Percentiles rank a stretch among this genome's conserved stretches.
Evolutionary conservation across 768 basidiomycete species (phyloP).

Genomic region (Boletus rufocinnamomeus): DNA sequence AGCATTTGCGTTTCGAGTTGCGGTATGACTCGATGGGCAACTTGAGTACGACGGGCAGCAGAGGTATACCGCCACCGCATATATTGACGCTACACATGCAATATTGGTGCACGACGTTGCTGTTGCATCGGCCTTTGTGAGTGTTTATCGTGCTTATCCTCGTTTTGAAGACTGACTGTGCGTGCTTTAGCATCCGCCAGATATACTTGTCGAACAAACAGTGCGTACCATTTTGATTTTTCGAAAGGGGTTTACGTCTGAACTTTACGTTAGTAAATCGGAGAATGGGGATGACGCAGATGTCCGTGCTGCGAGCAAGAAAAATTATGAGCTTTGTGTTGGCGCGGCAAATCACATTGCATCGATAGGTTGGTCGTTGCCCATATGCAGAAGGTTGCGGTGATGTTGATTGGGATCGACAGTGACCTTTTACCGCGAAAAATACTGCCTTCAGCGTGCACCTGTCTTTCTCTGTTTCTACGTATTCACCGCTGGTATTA

Average conservation of each 20-base stretch:
- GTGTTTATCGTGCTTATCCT: conserved; percentile 27
- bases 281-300: conserved; percentile 54
- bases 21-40: conserved; percentile 41
- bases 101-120: conserved; percentile 77
- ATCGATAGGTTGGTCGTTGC: conserved; percentile 50
- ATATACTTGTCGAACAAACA: conserved; percentile 36
- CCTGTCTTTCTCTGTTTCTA: conserved; percentile 78
- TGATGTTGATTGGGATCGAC: conserved; percentile 6
- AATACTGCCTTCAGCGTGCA: conserved; percentile 59
- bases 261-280: conserved; percentile 29
- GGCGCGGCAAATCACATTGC: conserved; percentile 81
- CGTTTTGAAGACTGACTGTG: conserved; percentile 7
- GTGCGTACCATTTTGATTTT: conserved; percentile 30
- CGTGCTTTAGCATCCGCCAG: conserved; percentile 28
- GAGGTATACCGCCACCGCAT: conserved; percentile 55
- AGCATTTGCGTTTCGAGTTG: conserved; percentile 65
- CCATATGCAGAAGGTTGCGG: not conserved
- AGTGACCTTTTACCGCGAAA: conserved; percentile 64
- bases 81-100: conserved; percentile 80
- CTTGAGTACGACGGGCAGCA: conserved; percentile 17
- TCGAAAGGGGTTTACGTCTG: not conserved
- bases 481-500: conserved; percentile 76
- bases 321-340: conserved; percentile 72
- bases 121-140: conserved; percentile 81
- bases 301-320: conserved; percentile 53